phyloP scores from a whole-genome alignment of 1,284 basidiomycete genomes.

The Hemileia vastatrix region DNA sequence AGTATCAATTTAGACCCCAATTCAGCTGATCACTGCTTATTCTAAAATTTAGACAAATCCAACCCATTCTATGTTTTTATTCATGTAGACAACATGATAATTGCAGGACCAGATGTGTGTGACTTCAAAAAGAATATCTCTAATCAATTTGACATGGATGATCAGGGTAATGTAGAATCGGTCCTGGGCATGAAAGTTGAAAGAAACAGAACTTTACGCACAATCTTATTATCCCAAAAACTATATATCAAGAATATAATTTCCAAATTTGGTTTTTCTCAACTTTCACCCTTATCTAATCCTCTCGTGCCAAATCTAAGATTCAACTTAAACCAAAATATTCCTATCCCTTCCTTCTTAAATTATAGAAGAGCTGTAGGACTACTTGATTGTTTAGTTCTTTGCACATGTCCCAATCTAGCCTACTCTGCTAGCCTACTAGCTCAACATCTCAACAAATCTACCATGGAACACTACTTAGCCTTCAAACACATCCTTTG shows the following conservation, averaged over 20 bases:
- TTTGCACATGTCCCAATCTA: neutral
- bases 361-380: constrained; percentile 1
- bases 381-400: neutral
- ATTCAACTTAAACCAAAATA: no score
- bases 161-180: neutral
- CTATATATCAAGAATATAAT: no score
- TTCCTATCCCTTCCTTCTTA: no score
- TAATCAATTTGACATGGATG: neutral
- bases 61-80: neutral
- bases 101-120: neutral
- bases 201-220: no score
- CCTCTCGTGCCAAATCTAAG: no score
- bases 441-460: neutral
- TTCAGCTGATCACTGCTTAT: neutral
- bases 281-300: no score
- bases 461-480: neutral
- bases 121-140: neutral
- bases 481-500: neutral
- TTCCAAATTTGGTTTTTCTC: no score
- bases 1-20: neutral
- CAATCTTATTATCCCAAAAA: no score
- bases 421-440: neutral
- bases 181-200: neutral
- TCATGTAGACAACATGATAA: neutral
- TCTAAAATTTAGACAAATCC: neutral